Evolutionary conservation across 192 early-diverging fungal genomes (phyloP).

Genomic region (Entomortierella chlamydospora): DNA sequence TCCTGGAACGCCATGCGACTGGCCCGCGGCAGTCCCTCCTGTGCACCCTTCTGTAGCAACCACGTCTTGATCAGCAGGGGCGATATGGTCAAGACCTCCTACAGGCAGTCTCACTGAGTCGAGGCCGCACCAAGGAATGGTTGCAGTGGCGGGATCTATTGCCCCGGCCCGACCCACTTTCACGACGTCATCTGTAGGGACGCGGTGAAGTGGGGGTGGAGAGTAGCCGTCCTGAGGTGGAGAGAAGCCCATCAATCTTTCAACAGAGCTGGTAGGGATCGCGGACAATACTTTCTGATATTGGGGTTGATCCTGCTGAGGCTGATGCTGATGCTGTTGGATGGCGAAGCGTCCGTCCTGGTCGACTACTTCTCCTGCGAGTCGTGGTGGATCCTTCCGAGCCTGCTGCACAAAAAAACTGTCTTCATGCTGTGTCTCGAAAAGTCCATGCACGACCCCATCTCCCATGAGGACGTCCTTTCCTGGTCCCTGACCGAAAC

Average conservation of each 20-base stretch:
- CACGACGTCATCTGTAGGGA: not conserved
- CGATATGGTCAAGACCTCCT: constrained; percentile 26
- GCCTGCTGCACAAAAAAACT: constrained; percentile 10
- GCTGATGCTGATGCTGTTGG: constrained; percentile 8
- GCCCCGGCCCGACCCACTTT: constrained; percentile 13
- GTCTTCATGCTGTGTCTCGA: constrained; percentile 11
- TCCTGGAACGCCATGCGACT: not conserved
- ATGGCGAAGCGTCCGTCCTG: not conserved
- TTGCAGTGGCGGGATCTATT: constrained; percentile 5
- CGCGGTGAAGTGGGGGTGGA: constrained; percentile 13
- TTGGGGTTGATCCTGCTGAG: constrained; percentile 6
- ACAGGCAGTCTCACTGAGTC: constrained; percentile 4
- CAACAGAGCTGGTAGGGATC: constrained; percentile 23
- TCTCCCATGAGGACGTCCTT: constrained; percentile 1
- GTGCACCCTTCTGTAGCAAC: constrained; percentile 36
- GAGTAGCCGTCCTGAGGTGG: constrained; percentile 8
- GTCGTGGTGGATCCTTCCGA: constrained; percentile 1
- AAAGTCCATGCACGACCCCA: not conserved
- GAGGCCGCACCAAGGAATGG: constrained; percentile 17
- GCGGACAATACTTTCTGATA: constrained; percentile 18
- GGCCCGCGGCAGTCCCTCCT: not conserved
- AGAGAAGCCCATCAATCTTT: constrained; percentile 2
- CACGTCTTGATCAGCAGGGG: constrained; percentile 39
- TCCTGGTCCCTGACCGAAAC: constrained; percentile 50
- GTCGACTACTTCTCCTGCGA: constrained; percentile 4